Evolutionary conservation across 1,284 basidiomycete genomes (phyloP), one percentile per base, ranked within the genome.

Genomic region (Lentinula novae-zelandiae): DNA sequence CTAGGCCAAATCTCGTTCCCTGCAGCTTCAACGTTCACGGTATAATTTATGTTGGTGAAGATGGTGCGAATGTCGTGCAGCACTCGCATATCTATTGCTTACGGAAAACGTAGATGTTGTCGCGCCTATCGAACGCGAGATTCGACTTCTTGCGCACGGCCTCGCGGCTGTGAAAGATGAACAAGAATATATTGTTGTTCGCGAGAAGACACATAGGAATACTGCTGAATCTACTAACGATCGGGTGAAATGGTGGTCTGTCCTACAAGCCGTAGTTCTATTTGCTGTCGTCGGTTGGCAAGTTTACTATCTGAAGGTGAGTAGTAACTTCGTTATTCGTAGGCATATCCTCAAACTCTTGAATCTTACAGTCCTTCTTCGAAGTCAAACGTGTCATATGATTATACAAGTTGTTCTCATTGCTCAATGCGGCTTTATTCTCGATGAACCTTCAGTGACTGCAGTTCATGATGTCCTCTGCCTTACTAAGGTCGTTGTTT

Each of bases 201-300:
- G 97, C 51, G 97, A 99, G 75, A 84, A 86, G 60, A 89, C 91
- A 36, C 97, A 99, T 74, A 82, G 97, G 62, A 92, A 99, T 74
- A 99, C 93, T 2, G 93, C 93, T 20, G 94, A 96, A 75, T 95
- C 93, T 3, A 95, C 94, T 68, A 99, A 99, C 73, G 85, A 92
- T 40, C 87, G 97, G 48, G 96, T 99, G 62, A 99, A 98, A 76
- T 99, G 94, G 94, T 99, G 97, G 97, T 96, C 94, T 10, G 89
- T 99, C 64, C 74, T 95, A 12, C 97, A 99, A 74, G 85, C 90
- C 15, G 72, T 91, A 54, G 90, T 99, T 34, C 80, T 99, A 50
- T 89, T 98, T 69, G 82, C 86, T 13, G 92, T 98, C 0, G 96
- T 97, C 63, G 95, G 84, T 34, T 98, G 95, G 93, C 98, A 99